Evolutionary conservation across 176 grass and related monocot genomes (phyloP).

Genomic region (Sorghum bicolor): Sorghum_bicolor_NCBIv3 NC_012873.2:55452501-55453000

Average conservation of each 20-base stretch:
- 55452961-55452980: slow-evolving; percentile 65
- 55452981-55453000: slow-evolving; percentile 60
- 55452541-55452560: neutral
- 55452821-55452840: neutral
- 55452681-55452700: neutral
- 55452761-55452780: neutral
- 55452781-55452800: neutral
- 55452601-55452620: no score
- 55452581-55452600: no score
- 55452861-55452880: no score
- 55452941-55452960: slow-evolving; percentile 87
- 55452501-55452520: neutral
- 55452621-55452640: no score
- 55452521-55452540: neutral
- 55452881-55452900: slow-evolving; percentile 76
- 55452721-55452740: slow-evolving; percentile 4
- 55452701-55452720: neutral
- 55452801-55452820: neutral
- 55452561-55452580: no score
- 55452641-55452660: neutral
- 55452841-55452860: no score
- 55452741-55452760: neutral
- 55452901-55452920: slow-evolving; percentile 72
- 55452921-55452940: slow-evolving; percentile 63
- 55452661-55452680: neutral